Evolutionary conservation across 495 filamentous ascomycete genomes (phyloP).

Genomic region (Parmelia sp.): DNA sequence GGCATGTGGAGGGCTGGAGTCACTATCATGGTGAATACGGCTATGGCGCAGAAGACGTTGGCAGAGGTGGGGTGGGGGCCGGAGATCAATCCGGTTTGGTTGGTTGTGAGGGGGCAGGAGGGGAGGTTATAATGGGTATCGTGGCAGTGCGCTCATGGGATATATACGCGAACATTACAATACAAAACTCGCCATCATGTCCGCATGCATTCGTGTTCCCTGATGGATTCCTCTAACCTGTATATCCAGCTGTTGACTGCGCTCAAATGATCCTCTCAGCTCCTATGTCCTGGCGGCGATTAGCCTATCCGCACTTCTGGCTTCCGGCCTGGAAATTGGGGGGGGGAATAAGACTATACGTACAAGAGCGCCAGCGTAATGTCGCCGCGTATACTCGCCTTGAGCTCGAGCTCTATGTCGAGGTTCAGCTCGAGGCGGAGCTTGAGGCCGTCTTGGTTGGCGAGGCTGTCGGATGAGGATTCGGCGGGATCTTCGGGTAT

Average conservation of each 20-base stretch:
- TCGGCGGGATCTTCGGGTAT: slow-evolving; percentile 14
- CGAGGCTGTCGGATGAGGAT: slow-evolving; percentile 41
- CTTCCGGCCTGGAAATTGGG: too few species aligned
- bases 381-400: slow-evolving; percentile 90
- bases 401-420: slow-evolving; percentile 86
- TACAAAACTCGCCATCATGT: too few species aligned
- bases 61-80: background rate
- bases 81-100: background rate
- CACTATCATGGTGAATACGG: background rate
- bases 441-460: slow-evolving; percentile 33
- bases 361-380: slow-evolving; percentile 79
- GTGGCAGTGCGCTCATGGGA: too few species aligned
- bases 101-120: background rate
- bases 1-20: background rate
- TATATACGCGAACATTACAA: too few species aligned
- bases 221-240: too few species aligned
- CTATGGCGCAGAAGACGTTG: background rate
- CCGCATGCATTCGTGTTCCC: too few species aligned
- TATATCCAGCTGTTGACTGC: too few species aligned
- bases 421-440: slow-evolving; percentile 71
- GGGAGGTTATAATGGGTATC: too few species aligned
- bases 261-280: too few species aligned
- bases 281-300: too few species aligned
- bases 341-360: slow-evolving; percentile 34
- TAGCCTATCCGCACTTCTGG: too few species aligned